These are phyloP conservation scores for Paraphaeosphaeria minitans DNA, from an alignment of 2,329 filamentous ascomycete species.

Conservation along the genomic window DNA sequence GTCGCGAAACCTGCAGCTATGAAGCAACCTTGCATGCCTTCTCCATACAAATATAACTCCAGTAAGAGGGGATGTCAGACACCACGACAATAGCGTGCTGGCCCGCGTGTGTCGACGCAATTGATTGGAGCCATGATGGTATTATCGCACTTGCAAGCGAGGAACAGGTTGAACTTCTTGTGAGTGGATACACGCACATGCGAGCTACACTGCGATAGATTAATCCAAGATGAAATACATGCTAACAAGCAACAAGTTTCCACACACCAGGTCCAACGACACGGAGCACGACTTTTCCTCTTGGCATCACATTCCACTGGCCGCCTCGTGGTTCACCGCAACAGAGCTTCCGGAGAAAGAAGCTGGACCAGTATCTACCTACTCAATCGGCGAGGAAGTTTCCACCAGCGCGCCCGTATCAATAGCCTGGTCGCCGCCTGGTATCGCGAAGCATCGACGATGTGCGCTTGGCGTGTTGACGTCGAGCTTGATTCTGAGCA, in stretches of 20 bases:
- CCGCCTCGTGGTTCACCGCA: constrained; percentile 58
- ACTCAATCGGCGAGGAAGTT: constrained; percentile 64
- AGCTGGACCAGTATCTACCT: constrained; percentile 53
- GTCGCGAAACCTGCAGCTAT: background rate
- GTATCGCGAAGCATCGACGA: constrained; percentile 59
- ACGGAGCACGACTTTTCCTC: constrained; percentile 38
- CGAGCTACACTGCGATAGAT: background rate
- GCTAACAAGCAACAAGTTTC: constrained; percentile 30
- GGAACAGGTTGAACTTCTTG: constrained; percentile 61
- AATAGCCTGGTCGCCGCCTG: constrained; percentile 62
- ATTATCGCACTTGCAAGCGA: constrained; percentile 43
- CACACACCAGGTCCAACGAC: constrained; percentile 36
- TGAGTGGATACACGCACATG: constrained; percentile 9
- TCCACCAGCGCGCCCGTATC: constrained; percentile 57
- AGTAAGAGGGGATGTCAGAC: constrained; percentile 37
- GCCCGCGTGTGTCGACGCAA: constrained; percentile 58
- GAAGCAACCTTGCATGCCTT: background rate
- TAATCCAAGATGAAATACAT: background rate
- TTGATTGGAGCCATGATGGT: constrained; percentile 51
- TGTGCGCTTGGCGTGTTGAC: constrained; percentile 62
- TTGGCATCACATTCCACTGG: constrained; percentile 50
- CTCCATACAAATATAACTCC: background rate
- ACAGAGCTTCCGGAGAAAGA: constrained; percentile 54
- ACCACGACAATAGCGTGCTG: constrained; percentile 48
- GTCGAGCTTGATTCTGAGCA: constrained; percentile 60